Percentiles rank a stretch among this genome's conserved stretches.
Evolutionary conservation across 1,139 yeast species (phyloP).

Genomic region (Kodamaea plutei): DNA sequence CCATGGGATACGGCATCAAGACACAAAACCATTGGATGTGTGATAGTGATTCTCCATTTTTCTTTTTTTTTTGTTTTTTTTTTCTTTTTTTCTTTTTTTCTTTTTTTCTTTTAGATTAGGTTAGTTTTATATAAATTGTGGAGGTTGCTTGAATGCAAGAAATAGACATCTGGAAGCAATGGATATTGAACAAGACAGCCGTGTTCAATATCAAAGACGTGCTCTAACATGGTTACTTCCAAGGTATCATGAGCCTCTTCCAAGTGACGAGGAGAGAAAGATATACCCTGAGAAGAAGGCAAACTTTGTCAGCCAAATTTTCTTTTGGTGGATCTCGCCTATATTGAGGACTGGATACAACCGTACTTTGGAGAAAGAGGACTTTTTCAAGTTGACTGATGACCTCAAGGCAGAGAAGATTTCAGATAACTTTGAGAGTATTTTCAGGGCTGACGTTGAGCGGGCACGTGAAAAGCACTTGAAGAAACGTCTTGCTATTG

Average conservation of each 20-base stretch:
- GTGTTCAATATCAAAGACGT: conserved; percentile 22
- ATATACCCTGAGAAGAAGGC: conserved; percentile 31
- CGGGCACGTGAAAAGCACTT: conserved; percentile 14
- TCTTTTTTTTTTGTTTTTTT: too few species aligned
- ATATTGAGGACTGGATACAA: conserved; percentile 47
- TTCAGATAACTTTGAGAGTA: conserved; percentile 24
- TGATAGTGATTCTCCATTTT: too few species aligned
- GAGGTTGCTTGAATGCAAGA: too few species aligned
- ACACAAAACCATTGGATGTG: too few species aligned
- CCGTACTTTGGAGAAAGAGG: conserved; percentile 45
- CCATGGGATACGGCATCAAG: too few species aligned
- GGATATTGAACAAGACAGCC: not conserved
- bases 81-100: too few species aligned
- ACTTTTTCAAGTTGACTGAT: conserved; percentile 38
- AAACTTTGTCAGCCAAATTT: conserved; percentile 31
- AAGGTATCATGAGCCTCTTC: conserved; percentile 39
- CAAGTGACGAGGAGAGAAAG: conserved; percentile 47
- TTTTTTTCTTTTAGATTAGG: too few species aligned
- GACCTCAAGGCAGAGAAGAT: conserved; percentile 43
- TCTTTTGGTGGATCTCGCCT: conserved; percentile 51
- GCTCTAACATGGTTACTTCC: conserved; percentile 28
- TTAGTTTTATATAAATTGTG: too few species aligned
- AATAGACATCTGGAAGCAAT: too few species aligned
- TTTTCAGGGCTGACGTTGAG: conserved; percentile 34
- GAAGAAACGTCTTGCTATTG: conserved; percentile 17